These are phyloP conservation scores for Ilex asprella DNA, from an alignment of 257 asterid species.

Conservation along the genomic window DNA sequence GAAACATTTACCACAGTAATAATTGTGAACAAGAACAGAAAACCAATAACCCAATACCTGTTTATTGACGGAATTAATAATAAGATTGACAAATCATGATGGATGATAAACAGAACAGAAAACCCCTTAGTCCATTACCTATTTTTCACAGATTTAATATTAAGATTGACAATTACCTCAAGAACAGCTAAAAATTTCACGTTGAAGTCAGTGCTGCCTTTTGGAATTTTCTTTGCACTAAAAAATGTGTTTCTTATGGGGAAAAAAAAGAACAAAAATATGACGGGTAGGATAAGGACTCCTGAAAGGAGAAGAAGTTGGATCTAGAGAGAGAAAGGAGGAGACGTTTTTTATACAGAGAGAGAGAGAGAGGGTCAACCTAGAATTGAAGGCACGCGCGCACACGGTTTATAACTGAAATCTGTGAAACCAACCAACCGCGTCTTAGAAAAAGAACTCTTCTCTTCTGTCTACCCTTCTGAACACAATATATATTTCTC, in stretches of 20 bases:
- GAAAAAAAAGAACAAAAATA: too few relatives aligned
- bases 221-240: slow-evolving; percentile 14
- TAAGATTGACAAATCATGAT: too few relatives aligned
- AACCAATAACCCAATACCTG: slow-evolving; percentile 11
- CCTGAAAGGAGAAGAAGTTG: background rate
- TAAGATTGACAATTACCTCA: slow-evolving; percentile 21
- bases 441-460: background rate
- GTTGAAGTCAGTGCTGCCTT: slow-evolving; percentile 16
- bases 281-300: background rate
- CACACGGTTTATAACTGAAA: background rate
- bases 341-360: background rate
- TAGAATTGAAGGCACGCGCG: background rate
- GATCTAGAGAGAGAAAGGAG: background rate
- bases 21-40: background rate
- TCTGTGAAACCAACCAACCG: background rate
- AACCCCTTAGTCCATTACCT: too few relatives aligned
- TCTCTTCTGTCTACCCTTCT: too few relatives aligned
- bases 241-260: background rate
- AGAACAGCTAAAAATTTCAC: slow-evolving; percentile 24
- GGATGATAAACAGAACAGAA: background rate
- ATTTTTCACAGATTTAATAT: background rate
- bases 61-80: too few relatives aligned
- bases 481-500: too few relatives aligned
- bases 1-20: too few relatives aligned
- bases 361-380: background rate